Conservation (phyloP, 2,329 filamentous ascomycete species). For the Penicillium freii region DNA sequence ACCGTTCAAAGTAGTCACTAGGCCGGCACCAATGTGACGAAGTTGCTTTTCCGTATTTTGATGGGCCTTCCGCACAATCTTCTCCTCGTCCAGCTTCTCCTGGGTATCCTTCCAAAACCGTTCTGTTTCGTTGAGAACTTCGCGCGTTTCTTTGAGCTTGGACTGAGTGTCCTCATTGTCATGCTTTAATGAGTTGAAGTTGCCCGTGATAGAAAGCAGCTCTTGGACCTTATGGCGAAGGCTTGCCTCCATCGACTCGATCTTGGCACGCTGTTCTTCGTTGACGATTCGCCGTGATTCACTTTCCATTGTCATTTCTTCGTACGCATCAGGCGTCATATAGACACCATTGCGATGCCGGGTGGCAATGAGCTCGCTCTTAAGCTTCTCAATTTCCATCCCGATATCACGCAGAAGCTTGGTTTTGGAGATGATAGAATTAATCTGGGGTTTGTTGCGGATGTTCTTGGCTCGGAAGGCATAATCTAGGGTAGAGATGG, state of each 20-base stretch:
- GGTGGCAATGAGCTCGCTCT: conserved; percentile 88
- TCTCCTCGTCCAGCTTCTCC: conserved; percentile 75
- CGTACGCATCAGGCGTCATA: conserved; percentile 80
- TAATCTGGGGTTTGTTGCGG: conserved; percentile 93
- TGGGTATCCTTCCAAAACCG: conserved; percentile 75
- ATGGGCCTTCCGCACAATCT: conserved; percentile 75
- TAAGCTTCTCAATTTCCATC: conserved; percentile 87
- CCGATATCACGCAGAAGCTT: conserved; percentile 88
- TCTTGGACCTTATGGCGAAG: conserved; percentile 93
- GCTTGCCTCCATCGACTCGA: conserved; percentile 87
- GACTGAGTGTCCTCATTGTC: conserved; percentile 76
- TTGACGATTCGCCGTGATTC: conserved; percentile 87
- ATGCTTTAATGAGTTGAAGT: conserved; percentile 83
- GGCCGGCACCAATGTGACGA: conserved; percentile 66
- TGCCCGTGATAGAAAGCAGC: conserved; percentile 79
- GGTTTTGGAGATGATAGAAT: conserved; percentile 88
- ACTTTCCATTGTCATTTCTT: conserved; percentile 86
- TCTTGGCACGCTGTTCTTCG: conserved; percentile 88
- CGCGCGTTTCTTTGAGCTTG: conserved; percentile 74
- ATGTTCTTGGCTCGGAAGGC: conserved; percentile 98
- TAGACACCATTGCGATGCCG: conserved; percentile 94
- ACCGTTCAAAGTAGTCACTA: conserved; percentile 73
- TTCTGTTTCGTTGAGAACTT: conserved; percentile 82
- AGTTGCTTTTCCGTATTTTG: conserved; percentile 79
- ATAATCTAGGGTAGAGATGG: conserved; percentile 96